Percentiles rank a stretch among this genome's conserved stretches.
These are phyloP conservation scores for Fusarium tuaranense DNA, from an alignment of 2,329 filamentous ascomycete species.

Conservation along the genomic window DNA sequence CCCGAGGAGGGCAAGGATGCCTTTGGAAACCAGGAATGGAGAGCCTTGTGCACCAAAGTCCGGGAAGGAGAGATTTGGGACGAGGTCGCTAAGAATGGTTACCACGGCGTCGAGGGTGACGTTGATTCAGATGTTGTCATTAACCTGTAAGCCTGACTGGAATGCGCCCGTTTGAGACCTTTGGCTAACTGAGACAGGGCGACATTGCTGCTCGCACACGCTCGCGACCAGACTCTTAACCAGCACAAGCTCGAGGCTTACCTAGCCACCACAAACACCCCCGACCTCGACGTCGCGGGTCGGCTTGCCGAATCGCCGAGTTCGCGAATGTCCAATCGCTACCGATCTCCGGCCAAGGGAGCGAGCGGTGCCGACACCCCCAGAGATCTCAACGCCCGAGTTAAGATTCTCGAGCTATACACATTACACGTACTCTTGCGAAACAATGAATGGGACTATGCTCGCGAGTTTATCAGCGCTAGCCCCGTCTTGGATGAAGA, in stretches of 20 bases:
- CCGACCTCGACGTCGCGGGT: conserved; percentile 77
- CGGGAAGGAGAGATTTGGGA: conserved; percentile 95
- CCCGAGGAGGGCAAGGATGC: conserved; percentile 89
- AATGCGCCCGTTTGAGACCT: conserved; percentile 14
- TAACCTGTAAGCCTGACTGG: conserved; percentile 72
- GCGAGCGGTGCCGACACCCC: conserved; percentile 81
- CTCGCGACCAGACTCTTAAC: conserved; percentile 83
- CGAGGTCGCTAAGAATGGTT: conserved; percentile 87
- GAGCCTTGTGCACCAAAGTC: conserved; percentile 82
- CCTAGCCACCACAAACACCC: conserved; percentile 80
- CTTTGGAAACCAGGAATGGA: conserved; percentile 90
- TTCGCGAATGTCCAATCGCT: conserved; percentile 51
- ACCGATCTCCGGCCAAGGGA: conserved; percentile 60
- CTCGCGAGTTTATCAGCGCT: conserved; percentile 87
- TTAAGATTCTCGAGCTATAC: conserved; percentile 95
- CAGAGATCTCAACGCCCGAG: conserved; percentile 82
- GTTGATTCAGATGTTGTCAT: conserved; percentile 96
- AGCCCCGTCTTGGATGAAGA: conserved; percentile 93
- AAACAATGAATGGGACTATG: conserved; percentile 97
- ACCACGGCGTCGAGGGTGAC: conserved; percentile 87
- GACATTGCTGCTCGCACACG: conserved; percentile 91
- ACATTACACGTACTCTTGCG: conserved; percentile 93
- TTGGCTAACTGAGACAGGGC: conserved; percentile 66
- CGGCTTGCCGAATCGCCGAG: conserved; percentile 65
- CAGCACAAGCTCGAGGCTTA: conserved; percentile 91